Base-by-base conservation (phyloP, 2,329 filamentous ascomycete genomes). In the Sporothrix schenckii region DNA sequence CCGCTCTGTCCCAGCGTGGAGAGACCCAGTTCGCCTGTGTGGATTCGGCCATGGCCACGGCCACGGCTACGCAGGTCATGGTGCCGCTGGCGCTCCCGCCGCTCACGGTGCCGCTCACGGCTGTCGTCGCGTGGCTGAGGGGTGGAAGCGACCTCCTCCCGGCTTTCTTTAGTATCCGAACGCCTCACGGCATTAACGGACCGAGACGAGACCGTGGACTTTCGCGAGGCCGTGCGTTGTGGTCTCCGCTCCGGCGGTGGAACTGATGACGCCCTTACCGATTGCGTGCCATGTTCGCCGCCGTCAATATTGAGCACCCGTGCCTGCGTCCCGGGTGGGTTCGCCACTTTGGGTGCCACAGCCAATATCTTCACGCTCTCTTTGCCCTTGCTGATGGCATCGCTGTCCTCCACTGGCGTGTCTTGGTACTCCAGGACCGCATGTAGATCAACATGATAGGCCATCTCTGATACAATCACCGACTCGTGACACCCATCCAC, bases 361-460 rank as follows among this genome's bases (percentile, higher is more conserved):
- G 63, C 27, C 10, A 30, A 21, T 30, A 30, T 34, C 27, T 34
- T 53, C 19, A 50, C 34, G 11, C 19, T 56, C 13, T n/a, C 53
- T 44, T 68, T 58, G 53, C 49, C 49, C 11, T 50, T 58, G 41
- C 53, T 49, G 24, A 7, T 7, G 4, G 16, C 19, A 16, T 54
- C 21, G 39, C 6, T 21, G 34, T 39, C 50, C 7, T 70, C 68
- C 19, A 66, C 52, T 74, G n/a, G 39, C 34, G n/a, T 49, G 27
- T 70, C 53, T 19, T 72, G 71, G 61, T 82, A 80, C 69, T 83
- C 81, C 10, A 82, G 77, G 3, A 80, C 80, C 75, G 80, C 76
- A 75, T 91, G 88, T 70, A 89, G 80, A 74, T 89, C 86, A 49
- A 89, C 75, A 75, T 91, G 89, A 58, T 81, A 83, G 19, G 86